These are phyloP conservation scores for Pseudopithomyces maydicus DNA, from an alignment of 2,329 filamentous ascomycete genomes.

Conservation along the genomic window DNA sequence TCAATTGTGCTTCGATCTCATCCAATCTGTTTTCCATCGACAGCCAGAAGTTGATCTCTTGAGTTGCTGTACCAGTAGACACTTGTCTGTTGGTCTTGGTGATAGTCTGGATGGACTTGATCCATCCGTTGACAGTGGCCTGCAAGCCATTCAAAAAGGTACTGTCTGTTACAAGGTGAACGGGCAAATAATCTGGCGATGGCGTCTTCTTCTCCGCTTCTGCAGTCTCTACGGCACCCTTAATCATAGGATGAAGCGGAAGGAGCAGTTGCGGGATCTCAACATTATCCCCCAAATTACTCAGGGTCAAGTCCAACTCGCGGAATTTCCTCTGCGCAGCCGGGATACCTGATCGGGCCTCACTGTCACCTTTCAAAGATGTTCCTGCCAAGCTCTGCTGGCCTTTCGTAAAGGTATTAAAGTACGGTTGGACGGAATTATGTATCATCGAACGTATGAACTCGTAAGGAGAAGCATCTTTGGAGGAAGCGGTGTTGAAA, in stretches of 20 bases:
- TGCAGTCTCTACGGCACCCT: constrained; percentile 81
- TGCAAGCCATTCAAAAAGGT: constrained; percentile 93
- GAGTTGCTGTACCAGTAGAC: constrained; percentile 77
- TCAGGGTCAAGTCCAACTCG: constrained; percentile 86
- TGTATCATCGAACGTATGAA: constrained; percentile 91
- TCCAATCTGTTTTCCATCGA: constrained; percentile 95
- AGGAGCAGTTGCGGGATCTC: constrained; percentile 93
- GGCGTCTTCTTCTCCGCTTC: constrained; percentile 69
- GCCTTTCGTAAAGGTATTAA: constrained; percentile 90
- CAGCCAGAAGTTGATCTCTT: constrained; percentile 99
- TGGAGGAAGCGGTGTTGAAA: constrained; percentile 69
- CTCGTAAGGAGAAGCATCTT: constrained; percentile 85
- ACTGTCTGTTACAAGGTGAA: constrained; percentile 80
- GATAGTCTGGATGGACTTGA: constrained; percentile 96
- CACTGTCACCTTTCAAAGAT: constrained; percentile 79
- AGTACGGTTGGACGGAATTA: constrained; percentile 90
- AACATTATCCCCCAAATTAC: constrained; percentile 95
- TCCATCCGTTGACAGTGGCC: constrained; percentile 94
- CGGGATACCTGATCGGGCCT: constrained; percentile 91
- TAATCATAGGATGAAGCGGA: constrained; percentile 85
- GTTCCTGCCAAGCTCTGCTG: constrained; percentile 43
- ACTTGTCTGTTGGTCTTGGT: constrained; percentile 93
- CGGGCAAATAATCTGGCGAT: constrained; percentile 77
- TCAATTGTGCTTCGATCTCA: constrained; percentile 85
- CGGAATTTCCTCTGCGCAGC: constrained; percentile 98